Evolutionary conservation across 805 yeast genomes (phyloP), one percentile per base, ranked within the genome.

Genomic region (Starmerella bacillaris): DNA sequence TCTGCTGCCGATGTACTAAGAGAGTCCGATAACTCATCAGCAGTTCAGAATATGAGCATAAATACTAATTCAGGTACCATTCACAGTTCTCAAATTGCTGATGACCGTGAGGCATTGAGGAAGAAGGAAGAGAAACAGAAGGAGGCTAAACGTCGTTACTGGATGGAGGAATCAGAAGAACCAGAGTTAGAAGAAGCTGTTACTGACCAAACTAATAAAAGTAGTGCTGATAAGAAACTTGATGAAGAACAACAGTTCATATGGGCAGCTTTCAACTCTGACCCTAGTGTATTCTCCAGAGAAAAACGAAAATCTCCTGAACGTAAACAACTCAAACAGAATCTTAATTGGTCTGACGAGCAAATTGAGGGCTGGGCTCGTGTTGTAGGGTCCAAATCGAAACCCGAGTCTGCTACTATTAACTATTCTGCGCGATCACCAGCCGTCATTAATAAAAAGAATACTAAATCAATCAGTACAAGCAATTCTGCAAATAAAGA

Each of bases 281-380:
- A 73, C 24, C 67, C 67, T 1, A 54, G 52, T 1, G 54, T 66
- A 21, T 66, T 76, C 36, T 65, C 57, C 6, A 63, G 69, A 39
- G 40, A 56, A 0, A 50, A 60, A 8, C 60, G 94, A 41, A 69
- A 70, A 26, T 42, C 73, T 0, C 56, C 59, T 29, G 55, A 50
- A 7, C 61, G 94, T 35, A 55, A 59, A 21, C 64, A 63, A 18
- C 57, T 80, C 50, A 45, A 52, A 4, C 60, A 61, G 26, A 66
- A 74, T 0, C n/a, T 18, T 4, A 61, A 61, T 1, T 82, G 92
- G 94, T 62, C 83, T 0, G 84, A 83, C 54, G 94, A 82, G 49
- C 93, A 80, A 51, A 70, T 86, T 32, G 94, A 84, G 61, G 93
- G 94, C 0, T 86, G 95, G 95, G 75, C 76, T 1, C 59, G 77